Conservation (phyloP, 2,329 filamentous ascomycete genomes). For the Clarireedia monteithiana region DNA sequence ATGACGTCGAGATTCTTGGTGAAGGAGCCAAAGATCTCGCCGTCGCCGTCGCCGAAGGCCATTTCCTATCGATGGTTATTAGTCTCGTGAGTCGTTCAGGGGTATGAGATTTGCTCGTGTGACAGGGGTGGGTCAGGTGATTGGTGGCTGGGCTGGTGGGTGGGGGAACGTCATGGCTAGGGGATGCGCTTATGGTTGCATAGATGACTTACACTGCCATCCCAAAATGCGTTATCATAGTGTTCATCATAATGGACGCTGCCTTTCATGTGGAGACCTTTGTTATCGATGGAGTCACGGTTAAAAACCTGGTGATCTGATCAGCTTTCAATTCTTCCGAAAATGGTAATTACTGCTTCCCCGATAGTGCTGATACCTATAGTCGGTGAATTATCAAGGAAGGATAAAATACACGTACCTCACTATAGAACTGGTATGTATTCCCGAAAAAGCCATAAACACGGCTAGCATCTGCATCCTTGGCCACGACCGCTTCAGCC, state of each 20-base stretch:
- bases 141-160: neutral
- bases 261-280: slow-evolving; percentile 41
- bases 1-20: slow-evolving; percentile 47
- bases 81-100: neutral
- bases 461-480: slow-evolving; percentile 35
- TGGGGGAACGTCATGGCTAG: too few species aligned
- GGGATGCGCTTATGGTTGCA: neutral
- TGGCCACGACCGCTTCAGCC: neutral
- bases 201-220: slow-evolving; percentile 20
- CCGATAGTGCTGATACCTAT: too few species aligned
- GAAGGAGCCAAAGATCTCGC: slow-evolving; percentile 39
- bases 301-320: slow-evolving; percentile 31
- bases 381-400: neutral
- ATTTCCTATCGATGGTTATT: slow-evolving; percentile 37
- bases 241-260: slow-evolving; percentile 39
- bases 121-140: neutral
- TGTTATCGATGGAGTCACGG: slow-evolving; percentile 45
- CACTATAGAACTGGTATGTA: slow-evolving; percentile 42
- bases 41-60: slow-evolving; percentile 47
- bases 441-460: slow-evolving; percentile 43
- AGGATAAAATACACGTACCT: slow-evolving; percentile 15
- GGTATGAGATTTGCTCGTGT: neutral
- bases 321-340: neutral
- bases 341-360: neutral
- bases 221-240: slow-evolving; percentile 43